Conservation (phyloP, 257 asterid species). For the Marsdenia floribunda region DNA sequence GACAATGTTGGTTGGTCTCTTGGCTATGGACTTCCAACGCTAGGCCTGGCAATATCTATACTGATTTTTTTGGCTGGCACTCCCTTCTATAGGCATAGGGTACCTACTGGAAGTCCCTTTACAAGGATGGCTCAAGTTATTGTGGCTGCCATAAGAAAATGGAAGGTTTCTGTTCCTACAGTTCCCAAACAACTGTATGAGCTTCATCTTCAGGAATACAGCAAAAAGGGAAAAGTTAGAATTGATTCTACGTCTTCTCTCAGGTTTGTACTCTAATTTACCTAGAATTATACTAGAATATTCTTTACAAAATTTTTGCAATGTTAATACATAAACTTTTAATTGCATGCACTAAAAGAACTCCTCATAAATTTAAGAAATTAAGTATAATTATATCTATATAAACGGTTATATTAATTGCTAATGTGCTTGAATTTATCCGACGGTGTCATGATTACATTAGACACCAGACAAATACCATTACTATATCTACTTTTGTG, state of each 20-base stretch:
- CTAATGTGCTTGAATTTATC: too few relatives aligned
- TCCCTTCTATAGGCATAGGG: slow-evolving; percentile 62
- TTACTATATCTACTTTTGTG: too few relatives aligned
- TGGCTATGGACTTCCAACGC: slow-evolving; percentile 79
- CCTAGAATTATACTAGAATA: neutral
- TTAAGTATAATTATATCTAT: too few relatives aligned
- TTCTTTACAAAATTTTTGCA: too few relatives aligned
- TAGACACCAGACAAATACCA: too few relatives aligned
- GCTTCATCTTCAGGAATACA: slow-evolving; percentile 47
- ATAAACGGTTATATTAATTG: too few relatives aligned
- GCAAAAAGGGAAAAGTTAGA: slow-evolving; percentile 44
- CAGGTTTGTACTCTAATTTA: slow-evolving; percentile 37
- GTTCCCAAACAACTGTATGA: slow-evolving; percentile 62
- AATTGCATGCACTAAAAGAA: too few relatives aligned
- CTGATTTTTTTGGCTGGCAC: slow-evolving; percentile 61
- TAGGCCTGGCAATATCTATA: slow-evolving; percentile 60
- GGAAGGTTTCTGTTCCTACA: slow-evolving; percentile 43
- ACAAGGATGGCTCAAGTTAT: slow-evolving; percentile 71
- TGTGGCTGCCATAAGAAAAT: slow-evolving; percentile 57
- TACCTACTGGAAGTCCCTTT: slow-evolving; percentile 85
- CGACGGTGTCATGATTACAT: too few relatives aligned
- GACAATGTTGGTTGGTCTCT: slow-evolving; percentile 87
- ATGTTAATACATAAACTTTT: too few relatives aligned
- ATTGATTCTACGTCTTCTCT: slow-evolving; percentile 65
- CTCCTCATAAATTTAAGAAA: too few relatives aligned